These are phyloP conservation scores for Suillus alpinus DNA, from an alignment of 768 basidiomycete genomes.

Conservation along the genomic window DNA sequence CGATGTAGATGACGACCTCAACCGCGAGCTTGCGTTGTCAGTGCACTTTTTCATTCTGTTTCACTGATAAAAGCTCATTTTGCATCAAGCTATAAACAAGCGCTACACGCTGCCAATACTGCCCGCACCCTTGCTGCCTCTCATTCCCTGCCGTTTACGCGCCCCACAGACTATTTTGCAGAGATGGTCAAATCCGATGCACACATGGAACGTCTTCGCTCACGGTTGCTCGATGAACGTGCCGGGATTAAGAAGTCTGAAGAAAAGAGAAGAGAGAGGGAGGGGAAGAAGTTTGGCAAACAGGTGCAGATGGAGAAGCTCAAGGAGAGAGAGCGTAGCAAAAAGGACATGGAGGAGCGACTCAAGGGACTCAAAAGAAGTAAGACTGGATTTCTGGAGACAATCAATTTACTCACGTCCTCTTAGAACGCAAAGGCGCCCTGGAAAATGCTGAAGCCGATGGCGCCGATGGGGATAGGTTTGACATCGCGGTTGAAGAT, in stretches of 20 bases:
- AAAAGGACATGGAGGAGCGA: conserved; percentile 89
- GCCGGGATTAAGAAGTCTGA: conserved; percentile 90
- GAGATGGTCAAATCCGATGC: conserved; percentile 98
- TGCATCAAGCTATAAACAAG: conserved; percentile 85
- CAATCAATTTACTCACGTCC: background rate
- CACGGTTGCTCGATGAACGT: conserved; percentile 82
- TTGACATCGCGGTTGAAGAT: conserved; percentile 90
- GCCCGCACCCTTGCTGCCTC: conserved; percentile 78
- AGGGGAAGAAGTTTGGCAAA: conserved; percentile 98
- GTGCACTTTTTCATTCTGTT: background rate
- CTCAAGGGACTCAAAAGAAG: conserved; percentile 89
- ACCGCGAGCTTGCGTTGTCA: conserved; percentile 94
- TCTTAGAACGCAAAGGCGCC: conserved; percentile 78
- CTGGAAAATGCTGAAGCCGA: conserved; percentile 61
- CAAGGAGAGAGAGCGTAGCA: conserved; percentile 82
- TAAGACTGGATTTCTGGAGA: conserved; percentile 35
- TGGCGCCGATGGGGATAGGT: conserved; percentile 56
- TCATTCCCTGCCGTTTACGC: conserved; percentile 80
- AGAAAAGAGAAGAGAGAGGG: conserved; percentile 85
- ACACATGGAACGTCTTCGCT: conserved; percentile 97
- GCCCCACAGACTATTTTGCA: conserved; percentile 93
- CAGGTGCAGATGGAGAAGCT: conserved; percentile 95
- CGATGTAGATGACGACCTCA: conserved; percentile 84
- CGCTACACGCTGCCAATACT: conserved; percentile 74
- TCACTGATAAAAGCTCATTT: background rate